A percentile compares a stretch with the other conserved stretches of the same genome.
Evolutionary conservation across 2,329 filamentous ascomycete genomes (phyloP).

Genomic region (Colletotrichum sp.): DNA sequence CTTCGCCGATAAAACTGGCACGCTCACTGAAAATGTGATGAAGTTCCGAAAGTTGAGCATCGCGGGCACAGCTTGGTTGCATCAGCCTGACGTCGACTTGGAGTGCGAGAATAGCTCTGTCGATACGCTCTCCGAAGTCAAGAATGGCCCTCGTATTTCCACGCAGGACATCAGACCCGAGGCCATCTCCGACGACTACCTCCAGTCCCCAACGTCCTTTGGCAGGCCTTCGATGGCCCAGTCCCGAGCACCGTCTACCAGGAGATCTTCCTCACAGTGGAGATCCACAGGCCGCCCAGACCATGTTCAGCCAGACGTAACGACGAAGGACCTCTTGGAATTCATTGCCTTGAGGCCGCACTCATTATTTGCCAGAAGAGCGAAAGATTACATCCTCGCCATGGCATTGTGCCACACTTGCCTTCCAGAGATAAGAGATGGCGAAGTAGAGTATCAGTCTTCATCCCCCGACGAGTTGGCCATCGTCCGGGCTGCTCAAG

Average conservation of each 20-base stretch:
- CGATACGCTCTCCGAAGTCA: background rate
- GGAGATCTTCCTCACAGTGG: conserved; percentile 56
- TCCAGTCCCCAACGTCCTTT: background rate
- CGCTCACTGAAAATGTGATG: conserved; percentile 94
- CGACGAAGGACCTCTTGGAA: conserved; percentile 76
- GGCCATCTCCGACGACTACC: background rate
- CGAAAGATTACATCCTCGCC: conserved; percentile 81
- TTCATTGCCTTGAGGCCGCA: conserved; percentile 79
- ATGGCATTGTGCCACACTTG: conserved; percentile 92
- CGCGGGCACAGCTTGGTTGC: conserved; percentile 87
- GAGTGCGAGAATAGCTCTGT: conserved; percentile 20
- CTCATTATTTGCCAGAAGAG: conserved; percentile 78
- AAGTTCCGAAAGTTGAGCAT: conserved; percentile 92
- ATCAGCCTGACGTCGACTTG: conserved; percentile 73
- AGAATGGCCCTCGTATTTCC: background rate
- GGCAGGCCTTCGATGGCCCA: conserved; percentile 27
- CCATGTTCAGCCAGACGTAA: conserved; percentile 60
- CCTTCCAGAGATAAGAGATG: conserved; percentile 78
- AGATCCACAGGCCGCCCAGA: conserved; percentile 53
- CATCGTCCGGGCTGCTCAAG: conserved; percentile 82
- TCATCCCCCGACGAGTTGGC: conserved; percentile 91
- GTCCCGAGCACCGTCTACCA: conserved; percentile 33
- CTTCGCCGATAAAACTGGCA: conserved; percentile 95
- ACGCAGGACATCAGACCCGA: conserved; percentile 1
- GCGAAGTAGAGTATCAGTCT: conserved; percentile 80